Base-by-base conservation (phyloP, 2,329 filamentous ascomycete genomes). In the Colletotrichum sp. region DNA sequence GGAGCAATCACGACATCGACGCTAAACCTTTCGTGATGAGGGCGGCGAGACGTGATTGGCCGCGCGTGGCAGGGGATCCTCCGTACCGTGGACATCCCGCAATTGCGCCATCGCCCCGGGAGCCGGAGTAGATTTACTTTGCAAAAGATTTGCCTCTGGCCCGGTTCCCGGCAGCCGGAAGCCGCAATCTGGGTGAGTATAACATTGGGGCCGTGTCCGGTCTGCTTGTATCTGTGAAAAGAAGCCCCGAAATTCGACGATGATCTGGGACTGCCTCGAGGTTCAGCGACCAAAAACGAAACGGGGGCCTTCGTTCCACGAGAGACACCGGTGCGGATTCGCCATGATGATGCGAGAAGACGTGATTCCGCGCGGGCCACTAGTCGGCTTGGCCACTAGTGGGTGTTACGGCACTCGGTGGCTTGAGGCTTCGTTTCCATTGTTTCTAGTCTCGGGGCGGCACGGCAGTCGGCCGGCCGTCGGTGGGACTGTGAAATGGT, bases 1-100 rank as follows among this genome's bases (percentile, higher is more conserved):
- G 81, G 82, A 84, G 80, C 82, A 85, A 89, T 88, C 87, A 88
- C 87, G 87, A 88, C 87, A 89, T 89, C 87, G 84, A 85, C 87
- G 87, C 87, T 88, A 89, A 85, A 77, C 83, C 87, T 86, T 86
- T 88, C 86, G 86, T 86, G 85, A 87, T 85, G 82, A 79, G n/a
- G 49, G 66, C 36, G 57, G 36, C 75, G 78, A 77, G 74, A 72
- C 73, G 67, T 86, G 82, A 87, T 86, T 88, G 85, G 85, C 65
- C 75, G 71, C 30, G n/a, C 10, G 18, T 36, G 9, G 39, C 65
- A 66, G 73, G 77, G 69, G 71, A 49, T 32, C 55, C 60, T 71
- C 71, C 67, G 77, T 75, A 78, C 71, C 76, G 68, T 71, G 52
- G 75, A 68, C 75, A 76, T 77, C 49, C 67, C 71, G 77, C 55